These are phyloP conservation scores for Nicotiana obtusifolia DNA, from an alignment of 257 asterid species.

Conservation along the genomic window DNA sequence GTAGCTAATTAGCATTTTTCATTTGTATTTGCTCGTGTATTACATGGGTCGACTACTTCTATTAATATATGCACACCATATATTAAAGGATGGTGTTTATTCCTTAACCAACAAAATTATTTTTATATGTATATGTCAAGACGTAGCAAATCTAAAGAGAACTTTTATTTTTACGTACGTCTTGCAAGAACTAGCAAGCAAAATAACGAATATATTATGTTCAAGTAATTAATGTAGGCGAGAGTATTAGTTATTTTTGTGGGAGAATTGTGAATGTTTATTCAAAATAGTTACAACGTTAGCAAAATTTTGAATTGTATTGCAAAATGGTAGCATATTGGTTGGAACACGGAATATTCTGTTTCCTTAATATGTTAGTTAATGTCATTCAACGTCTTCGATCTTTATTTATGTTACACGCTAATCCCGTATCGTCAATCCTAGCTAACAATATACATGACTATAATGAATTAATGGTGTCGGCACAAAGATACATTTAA, in stretches of 20 bases:
- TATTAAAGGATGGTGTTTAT: background rate
- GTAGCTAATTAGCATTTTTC: background rate
- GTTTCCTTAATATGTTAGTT: background rate
- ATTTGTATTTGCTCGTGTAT: background rate
- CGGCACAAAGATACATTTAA: background rate
- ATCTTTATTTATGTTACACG: background rate
- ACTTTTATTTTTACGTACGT: no score
- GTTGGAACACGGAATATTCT: background rate
- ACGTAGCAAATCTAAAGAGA: no score
- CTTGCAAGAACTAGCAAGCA: no score
- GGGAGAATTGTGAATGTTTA: background rate
- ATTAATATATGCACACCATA: background rate
- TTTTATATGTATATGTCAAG: background rate
- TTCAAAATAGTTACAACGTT: background rate
- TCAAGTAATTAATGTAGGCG: no score
- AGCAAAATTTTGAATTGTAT: background rate
- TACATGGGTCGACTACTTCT: background rate
- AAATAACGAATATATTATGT: no score
- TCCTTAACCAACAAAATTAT: background rate
- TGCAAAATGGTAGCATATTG: background rate
- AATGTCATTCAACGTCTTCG: background rate
- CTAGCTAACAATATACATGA: background rate
- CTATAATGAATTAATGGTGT: background rate
- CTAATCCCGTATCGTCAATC: background rate
- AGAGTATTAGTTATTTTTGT: no score